Percentiles rank a stretch among this genome's conserved stretches.
Evolutionary conservation across 2,329 filamentous ascomycete genomes (phyloP).

Genomic region (Fusarium illudens): DNA sequence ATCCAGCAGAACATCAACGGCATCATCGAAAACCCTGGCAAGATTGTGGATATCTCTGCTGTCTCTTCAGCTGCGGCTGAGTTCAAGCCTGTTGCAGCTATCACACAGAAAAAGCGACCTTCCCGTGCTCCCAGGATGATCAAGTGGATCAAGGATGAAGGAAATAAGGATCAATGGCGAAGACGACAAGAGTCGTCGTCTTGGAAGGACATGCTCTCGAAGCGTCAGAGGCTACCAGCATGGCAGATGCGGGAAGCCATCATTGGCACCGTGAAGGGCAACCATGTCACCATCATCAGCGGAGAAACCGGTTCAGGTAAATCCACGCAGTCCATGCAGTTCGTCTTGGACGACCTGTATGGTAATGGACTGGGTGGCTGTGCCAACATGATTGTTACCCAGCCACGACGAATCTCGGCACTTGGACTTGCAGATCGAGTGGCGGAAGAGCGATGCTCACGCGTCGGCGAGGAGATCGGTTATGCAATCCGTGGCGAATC

Average conservation of each 20-base stretch:
- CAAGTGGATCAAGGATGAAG: conserved; percentile 67
- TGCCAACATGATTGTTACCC: conserved; percentile 93
- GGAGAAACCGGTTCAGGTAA: conserved; percentile 98
- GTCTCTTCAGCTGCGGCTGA: conserved; percentile 74
- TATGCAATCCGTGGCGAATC: conserved; percentile 97
- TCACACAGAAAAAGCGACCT: conserved; percentile 42
- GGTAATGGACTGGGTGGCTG: conserved; percentile 75
- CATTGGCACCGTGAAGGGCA: conserved; percentile 74
- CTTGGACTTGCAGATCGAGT: conserved; percentile 94
- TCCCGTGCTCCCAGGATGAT: conserved; percentile 66
- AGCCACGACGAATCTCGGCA: conserved; percentile 93
- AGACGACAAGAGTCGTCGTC: conserved; percentile 69
- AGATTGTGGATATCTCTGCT: conserved; percentile 82
- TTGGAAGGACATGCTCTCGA: conserved; percentile 78
- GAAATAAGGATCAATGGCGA: conserved; percentile 74
- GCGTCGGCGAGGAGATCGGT: conserved; percentile 86
- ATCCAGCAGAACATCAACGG: conserved; percentile 81
- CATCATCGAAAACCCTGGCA: conserved; percentile 87
- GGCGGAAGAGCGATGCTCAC: conserved; percentile 85
- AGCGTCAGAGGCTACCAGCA: conserved; percentile 80
- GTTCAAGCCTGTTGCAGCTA: conserved; percentile 47
- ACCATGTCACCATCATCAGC: conserved; percentile 95
- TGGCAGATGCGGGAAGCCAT: conserved; percentile 85
- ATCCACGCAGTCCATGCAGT: conserved; percentile 96
- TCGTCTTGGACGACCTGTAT: conserved; percentile 92